phyloP scores from a whole-genome alignment of 1,284 basidiomycete species.

The Heterobasidion annosum region DNA sequence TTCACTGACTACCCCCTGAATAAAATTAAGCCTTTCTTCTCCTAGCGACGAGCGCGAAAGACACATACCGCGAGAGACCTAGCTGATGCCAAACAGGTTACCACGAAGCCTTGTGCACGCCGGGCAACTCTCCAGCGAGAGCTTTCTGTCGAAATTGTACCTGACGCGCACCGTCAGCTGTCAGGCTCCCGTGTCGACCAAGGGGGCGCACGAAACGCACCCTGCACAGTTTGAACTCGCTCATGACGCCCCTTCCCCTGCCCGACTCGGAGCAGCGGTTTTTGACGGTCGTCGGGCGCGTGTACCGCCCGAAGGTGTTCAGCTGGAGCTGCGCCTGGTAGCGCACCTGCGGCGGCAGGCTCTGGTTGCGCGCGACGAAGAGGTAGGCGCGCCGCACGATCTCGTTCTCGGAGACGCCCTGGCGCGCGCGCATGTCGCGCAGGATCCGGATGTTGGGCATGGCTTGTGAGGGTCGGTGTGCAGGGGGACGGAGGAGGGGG shows the following conservation, averaged over 20 bases:
- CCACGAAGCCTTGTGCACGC: slow-evolving; percentile 84
- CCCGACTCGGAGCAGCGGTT: slow-evolving; percentile 85
- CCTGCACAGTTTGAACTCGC: slow-evolving; percentile 82
- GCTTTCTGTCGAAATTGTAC: slow-evolving; percentile 83
- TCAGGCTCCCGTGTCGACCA: background rate
- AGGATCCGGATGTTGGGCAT: slow-evolving; percentile 48
- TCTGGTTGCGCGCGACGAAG: slow-evolving; percentile 84
- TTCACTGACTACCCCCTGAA: too few relatives aligned
- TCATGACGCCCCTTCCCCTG: slow-evolving; percentile 78
- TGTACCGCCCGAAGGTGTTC: slow-evolving; percentile 79
- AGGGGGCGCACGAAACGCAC: slow-evolving; percentile 36
- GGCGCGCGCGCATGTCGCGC: slow-evolving; percentile 70
- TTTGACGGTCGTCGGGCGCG: slow-evolving; percentile 78
- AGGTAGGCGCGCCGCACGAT: slow-evolving; percentile 81
- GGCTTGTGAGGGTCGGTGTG: background rate
- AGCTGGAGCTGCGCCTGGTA: slow-evolving; percentile 96
- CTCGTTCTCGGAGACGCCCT: slow-evolving; percentile 67
- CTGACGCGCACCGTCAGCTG: slow-evolving; percentile 29
- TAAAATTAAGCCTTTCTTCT: too few relatives aligned
- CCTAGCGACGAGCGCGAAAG: too few relatives aligned
- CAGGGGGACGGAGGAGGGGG: background rate
- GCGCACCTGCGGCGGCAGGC: slow-evolving; percentile 75
- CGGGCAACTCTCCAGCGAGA: slow-evolving; percentile 64
- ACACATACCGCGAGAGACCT: too few relatives aligned
- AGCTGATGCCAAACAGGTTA: slow-evolving; percentile 21